Conservation (phyloP, 2,329 filamentous ascomycete genomes). For the Aspergillus neotritici region DNA sequence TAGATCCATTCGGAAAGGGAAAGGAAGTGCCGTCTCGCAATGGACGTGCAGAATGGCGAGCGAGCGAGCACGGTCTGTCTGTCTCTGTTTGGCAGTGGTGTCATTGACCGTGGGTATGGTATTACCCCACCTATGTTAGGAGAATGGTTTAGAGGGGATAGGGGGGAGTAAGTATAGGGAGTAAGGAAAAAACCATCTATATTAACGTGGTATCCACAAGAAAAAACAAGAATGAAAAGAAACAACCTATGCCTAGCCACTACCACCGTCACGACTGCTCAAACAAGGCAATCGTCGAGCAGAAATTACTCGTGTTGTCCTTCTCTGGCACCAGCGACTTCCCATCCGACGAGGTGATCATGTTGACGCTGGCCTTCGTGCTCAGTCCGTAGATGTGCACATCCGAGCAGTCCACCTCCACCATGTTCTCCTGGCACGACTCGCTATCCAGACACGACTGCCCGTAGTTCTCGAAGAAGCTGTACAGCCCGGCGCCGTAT, state of each 20-base stretch:
- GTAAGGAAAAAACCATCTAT: background rate
- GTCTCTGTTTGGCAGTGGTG: no score
- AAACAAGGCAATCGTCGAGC: conserved; percentile 42
- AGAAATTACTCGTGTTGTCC: conserved; percentile 40
- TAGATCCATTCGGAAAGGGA: no score
- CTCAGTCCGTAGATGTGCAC: conserved; percentile 63
- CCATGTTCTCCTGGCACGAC: conserved; percentile 72
- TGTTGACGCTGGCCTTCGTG: conserved; percentile 70
- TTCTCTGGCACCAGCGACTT: conserved; percentile 32
- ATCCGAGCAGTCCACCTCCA: conserved; percentile 61
- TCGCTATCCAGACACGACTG: conserved; percentile 63
- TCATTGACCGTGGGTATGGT: no score
- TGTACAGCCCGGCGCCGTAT: conserved; percentile 71
- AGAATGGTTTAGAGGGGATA: no score
- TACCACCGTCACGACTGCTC: conserved; percentile 23
- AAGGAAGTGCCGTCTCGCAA: no score
- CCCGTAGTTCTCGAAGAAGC: conserved; percentile 76
- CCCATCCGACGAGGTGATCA: conserved; percentile 52
- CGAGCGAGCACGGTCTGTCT: no score
- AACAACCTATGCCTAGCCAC: background rate
- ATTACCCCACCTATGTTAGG: no score
- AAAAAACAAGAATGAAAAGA: background rate
- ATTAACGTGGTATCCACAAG: conserved; percentile 2
- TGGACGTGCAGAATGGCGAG: no score
- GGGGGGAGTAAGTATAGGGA: no score